A percentile compares a stretch with the other conserved stretches of the same genome.
Conservation (phyloP, 805 yeast genomes). For the Barnettozyma vustinii region DNA sequence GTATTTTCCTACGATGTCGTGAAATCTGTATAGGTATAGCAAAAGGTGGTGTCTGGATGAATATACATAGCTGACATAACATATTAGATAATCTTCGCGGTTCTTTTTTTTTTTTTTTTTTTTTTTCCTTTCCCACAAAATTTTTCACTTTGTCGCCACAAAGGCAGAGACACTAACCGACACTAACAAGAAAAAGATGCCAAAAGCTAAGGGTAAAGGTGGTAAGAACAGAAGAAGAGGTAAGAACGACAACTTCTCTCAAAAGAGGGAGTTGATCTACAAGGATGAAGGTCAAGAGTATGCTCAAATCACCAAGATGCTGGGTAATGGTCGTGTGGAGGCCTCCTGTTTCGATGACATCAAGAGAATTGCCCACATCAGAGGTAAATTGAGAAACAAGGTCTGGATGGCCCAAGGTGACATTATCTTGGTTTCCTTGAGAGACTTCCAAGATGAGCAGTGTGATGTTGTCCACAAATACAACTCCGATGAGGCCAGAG, state of each 20-base stretch:
- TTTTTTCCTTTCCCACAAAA: not conserved
- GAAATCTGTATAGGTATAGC: too few relatives aligned
- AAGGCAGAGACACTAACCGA: not conserved
- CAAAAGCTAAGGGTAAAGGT: slow-evolving; percentile 73
- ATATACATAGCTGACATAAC: not conserved
- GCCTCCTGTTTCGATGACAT: slow-evolving; percentile 92
- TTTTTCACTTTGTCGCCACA: slow-evolving; percentile 3
- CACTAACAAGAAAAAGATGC: slow-evolving; percentile 38
- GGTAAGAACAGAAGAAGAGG: slow-evolving; percentile 96
- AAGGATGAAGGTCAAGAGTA: slow-evolving; percentile 98
- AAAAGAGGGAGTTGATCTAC: slow-evolving; percentile 88
- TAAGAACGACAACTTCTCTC: slow-evolving; percentile 86
- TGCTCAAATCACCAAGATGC: slow-evolving; percentile 97
- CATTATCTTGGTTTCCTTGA: slow-evolving; percentile 87
- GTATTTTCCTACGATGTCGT: too few relatives aligned
- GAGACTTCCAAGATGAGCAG: slow-evolving; percentile 98
- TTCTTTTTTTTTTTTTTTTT: not conserved
- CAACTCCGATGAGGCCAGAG: slow-evolving; percentile 96
- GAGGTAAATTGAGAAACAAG: slow-evolving; percentile 98
- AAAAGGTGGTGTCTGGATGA: slow-evolving; percentile 1
- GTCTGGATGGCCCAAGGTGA: slow-evolving; percentile 99
- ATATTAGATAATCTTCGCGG: not conserved
- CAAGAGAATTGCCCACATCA: slow-evolving; percentile 93
- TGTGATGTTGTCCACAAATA: slow-evolving; percentile 97
- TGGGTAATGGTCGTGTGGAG: slow-evolving; percentile 96